These are phyloP conservation scores for Leccinum olivaceopallidum DNA, from an alignment of 768 basidiomycete genomes.

Conservation along the genomic window DNA sequence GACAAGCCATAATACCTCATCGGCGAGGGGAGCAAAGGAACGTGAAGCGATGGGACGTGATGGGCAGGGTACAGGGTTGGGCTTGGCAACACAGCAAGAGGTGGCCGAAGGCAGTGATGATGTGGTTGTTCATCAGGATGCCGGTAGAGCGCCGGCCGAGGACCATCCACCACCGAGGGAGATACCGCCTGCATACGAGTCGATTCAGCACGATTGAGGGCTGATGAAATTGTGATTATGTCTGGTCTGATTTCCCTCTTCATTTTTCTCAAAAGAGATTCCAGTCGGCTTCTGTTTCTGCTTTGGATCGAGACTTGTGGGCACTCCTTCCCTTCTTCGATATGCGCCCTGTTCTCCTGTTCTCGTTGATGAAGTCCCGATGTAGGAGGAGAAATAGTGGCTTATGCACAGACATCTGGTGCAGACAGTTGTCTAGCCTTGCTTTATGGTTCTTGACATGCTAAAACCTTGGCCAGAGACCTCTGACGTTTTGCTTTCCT, in stretches of 20 bases:
- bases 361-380: background rate
- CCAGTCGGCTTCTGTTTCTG: background rate
- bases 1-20: slow-evolving; percentile 14
- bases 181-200: slow-evolving; percentile 32
- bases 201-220: slow-evolving; percentile 24
- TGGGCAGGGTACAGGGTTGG: slow-evolving; percentile 19
- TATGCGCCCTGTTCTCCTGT: background rate
- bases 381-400: slow-evolving; percentile 2
- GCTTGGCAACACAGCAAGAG: slow-evolving; percentile 25
- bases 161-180: slow-evolving; percentile 22
- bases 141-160: slow-evolving; percentile 24
- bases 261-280: background rate
- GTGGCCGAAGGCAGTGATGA: slow-evolving; percentile 19
- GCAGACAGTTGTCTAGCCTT: background rate
- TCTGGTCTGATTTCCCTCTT: background rate
- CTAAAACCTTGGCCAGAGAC: background rate
- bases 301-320: background rate
- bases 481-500: background rate
- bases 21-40: slow-evolving; percentile 22
- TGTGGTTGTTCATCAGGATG: slow-evolving; percentile 31
- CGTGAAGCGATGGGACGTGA: slow-evolving; percentile 23
- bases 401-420: slow-evolving; percentile 2
- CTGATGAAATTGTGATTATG: background rate
- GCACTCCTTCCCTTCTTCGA: background rate
- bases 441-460: background rate